These are phyloP conservation scores for Suillus subluteus DNA, from an alignment of 768 basidiomycete genomes.

Conservation along the genomic window DNA sequence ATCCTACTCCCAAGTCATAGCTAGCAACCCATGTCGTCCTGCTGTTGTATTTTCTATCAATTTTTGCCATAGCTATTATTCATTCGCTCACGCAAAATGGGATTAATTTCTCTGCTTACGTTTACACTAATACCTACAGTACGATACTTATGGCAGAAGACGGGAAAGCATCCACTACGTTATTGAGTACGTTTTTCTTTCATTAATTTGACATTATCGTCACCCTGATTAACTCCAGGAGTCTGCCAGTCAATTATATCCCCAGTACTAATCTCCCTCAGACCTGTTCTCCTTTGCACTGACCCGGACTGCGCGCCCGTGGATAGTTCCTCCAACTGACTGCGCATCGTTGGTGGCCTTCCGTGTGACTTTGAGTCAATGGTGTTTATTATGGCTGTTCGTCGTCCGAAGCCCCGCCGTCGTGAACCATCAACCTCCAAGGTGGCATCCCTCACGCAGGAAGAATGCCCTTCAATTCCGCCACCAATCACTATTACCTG, in stretches of 20 bases:
- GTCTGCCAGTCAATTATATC: not conserved
- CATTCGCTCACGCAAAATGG: no score
- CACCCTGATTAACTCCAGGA: not conserved
- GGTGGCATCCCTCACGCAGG: not conserved
- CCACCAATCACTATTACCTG: not conserved
- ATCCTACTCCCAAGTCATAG: no score
- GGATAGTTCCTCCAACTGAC: slow-evolving; percentile 1
- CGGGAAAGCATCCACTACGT: no score
- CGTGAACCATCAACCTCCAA: not conserved
- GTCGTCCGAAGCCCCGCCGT: not conserved
- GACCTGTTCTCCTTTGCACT: not conserved
- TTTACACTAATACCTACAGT: no score
- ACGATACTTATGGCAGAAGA: no score
- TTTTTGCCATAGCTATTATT: no score
- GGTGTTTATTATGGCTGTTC: not conserved
- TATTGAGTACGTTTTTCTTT: not conserved
- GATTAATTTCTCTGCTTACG: no score
- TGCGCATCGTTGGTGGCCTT: not conserved
- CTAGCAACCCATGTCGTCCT: no score
- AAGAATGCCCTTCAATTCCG: not conserved
- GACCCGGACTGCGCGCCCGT: not conserved
- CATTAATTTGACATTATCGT: not conserved
- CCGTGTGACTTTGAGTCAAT: not conserved
- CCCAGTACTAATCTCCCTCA: not conserved
- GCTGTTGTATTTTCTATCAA: no score